Conservation (phyloP, 768 basidiomycete species). For the Gloeostereum incarnatum region DNA sequence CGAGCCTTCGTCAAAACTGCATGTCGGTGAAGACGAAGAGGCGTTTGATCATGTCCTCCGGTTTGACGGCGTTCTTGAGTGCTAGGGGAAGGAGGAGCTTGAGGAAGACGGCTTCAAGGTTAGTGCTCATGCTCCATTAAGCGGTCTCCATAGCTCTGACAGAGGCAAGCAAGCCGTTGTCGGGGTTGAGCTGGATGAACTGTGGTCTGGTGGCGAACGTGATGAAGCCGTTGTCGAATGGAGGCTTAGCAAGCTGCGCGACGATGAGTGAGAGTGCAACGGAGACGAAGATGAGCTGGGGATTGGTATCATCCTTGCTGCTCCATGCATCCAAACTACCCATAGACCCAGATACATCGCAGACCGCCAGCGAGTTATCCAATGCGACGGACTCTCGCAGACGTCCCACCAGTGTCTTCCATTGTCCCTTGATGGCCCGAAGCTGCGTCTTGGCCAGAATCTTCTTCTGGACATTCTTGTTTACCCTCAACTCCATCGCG, state of each 20-base stretch:
- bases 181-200: conserved; percentile 39
- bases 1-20: conserved; percentile 68
- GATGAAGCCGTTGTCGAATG: conserved; percentile 60
- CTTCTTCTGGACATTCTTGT: conserved; percentile 14
- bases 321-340: no score
- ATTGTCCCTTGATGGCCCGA: conserved; percentile 54
- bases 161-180: conserved; percentile 24
- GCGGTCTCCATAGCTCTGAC: conserved; percentile 23
- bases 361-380: conserved; percentile 55
- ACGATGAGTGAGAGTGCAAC: conserved; percentile 62
- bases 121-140: conserved; percentile 50
- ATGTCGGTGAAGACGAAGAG: conserved; percentile 74
- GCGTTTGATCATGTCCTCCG: conserved; percentile 68
- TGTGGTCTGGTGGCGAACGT: conserved; percentile 50
- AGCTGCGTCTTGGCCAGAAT: conserved; percentile 23
- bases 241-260: conserved; percentile 50
- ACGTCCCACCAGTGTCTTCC: conserved; percentile 47
- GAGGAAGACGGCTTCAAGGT: conserved; percentile 55
- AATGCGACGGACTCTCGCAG: conserved; percentile 47
- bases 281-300: conserved; percentile 53
- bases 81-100: conserved; percentile 56
- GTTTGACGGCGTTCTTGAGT: conserved; percentile 39
- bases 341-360: conserved; percentile 75
- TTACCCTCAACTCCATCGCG: no score
- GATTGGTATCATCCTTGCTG: no score